A percentile compares a stretch with the other conserved stretches of the same genome.
Conservation (phyloP, 148 eudicot genomes). For the Cornus controversa region DNA sequence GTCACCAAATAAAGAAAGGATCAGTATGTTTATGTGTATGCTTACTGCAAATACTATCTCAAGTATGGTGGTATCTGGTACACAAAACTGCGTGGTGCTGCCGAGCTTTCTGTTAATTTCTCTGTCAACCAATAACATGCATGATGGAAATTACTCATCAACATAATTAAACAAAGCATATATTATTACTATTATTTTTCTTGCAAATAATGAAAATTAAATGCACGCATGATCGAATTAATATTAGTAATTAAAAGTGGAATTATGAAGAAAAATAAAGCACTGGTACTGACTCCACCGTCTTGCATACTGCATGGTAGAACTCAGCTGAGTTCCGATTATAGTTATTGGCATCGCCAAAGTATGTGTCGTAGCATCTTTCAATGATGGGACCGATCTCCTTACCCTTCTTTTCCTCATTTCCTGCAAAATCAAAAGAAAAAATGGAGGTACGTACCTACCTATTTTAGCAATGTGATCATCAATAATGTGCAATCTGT, state of each 20-base stretch:
- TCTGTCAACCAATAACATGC: constrained; percentile 33
- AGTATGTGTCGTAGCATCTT: constrained; percentile 35
- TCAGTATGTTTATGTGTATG: neutral
- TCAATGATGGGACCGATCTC: constrained; percentile 40
- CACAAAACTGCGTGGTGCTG: constrained; percentile 66
- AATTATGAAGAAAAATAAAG: neutral
- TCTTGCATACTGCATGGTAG: constrained; percentile 57
- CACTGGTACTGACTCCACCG: constrained; percentile 44
- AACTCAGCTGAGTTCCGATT: constrained; percentile 38
- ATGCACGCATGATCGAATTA: too few relatives aligned
- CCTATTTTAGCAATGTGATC: too few relatives aligned
- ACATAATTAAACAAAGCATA: too few relatives aligned
- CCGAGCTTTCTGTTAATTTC: constrained; percentile 55
- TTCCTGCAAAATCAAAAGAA: constrained; percentile 32
- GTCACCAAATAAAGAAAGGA: too few relatives aligned
- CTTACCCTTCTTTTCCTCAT: constrained; percentile 35
- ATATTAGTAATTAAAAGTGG: too few relatives aligned
- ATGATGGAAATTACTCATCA: too few relatives aligned
- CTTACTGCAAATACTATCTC: constrained; percentile 45
- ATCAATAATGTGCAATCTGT: neutral
- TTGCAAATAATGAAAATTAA: too few relatives aligned
- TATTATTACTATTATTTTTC: too few relatives aligned
- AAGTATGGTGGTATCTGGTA: constrained; percentile 49
- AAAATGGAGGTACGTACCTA: too few relatives aligned
- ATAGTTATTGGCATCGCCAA: constrained; percentile 25